Base-by-base conservation (phyloP, 805 yeast genomes). In the Kazachstania martiniae region DNA sequence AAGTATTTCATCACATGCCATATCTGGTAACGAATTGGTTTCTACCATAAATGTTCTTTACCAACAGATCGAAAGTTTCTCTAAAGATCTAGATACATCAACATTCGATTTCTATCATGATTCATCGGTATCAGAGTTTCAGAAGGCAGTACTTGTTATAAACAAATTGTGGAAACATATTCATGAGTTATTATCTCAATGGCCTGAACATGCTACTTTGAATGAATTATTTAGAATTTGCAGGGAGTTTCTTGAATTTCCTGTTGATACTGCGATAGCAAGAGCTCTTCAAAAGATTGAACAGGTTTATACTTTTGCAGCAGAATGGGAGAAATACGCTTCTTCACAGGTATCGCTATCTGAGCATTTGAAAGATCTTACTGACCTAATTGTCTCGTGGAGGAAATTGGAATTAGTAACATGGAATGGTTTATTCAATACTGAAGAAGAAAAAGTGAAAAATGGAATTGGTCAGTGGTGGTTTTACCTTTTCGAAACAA, bases 161-260 rank as follows among this genome's bases (percentile, higher is more conserved):
- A 58, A 62, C 21, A 59, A 50, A 4, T 48, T 77, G 3, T 61
- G 65, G 46, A 56, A 62, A 3, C 51, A 71, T 1, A 72, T 74
- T 3, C 41, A 52, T 6, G 59, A 57, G 4, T 53, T 84, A 9
- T 53, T 79, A 9, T 57, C 56, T 17, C 73, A 76, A 47, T 91
- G 95, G 95, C 96, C 97, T 0, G 98, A 93, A 46, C 95, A 93
- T 62, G 91, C 91, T 0, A 85, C 94, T 0, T 59, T 91, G 31
- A 77, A 68, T 36, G 84, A 79, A 14, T 65, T 89, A 29, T 53
- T 62, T 24, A 61, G 77, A 38, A 73, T 77, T 7, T 70, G 81
- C 41, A 57, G 65, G 12, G 97, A 87, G 50, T 70, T 80, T 37
- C 54, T 81, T 35, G 55, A 56, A 3, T 78, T 64, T 46, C 72